Base-by-base conservation (phyloP, 1,139 yeast genomes). In the Blastobotrys elegans region DNA sequence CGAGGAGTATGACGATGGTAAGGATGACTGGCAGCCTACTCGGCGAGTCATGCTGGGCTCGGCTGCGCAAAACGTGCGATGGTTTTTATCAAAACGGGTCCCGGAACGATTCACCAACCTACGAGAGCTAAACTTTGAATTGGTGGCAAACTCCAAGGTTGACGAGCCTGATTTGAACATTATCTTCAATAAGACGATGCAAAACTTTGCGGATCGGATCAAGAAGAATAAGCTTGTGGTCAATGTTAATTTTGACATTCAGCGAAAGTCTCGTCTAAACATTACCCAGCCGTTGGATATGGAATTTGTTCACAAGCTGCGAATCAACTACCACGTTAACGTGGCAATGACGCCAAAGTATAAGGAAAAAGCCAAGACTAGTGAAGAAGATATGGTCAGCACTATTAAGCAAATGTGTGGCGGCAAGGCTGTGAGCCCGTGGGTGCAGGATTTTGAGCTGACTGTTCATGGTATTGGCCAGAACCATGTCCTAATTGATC, bases 321-420 rank as follows among this genome's bases (percentile, higher is more conserved):
- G 46, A 6, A 43, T 43, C 6, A 6, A n/a, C 16, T 43, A 43
- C 31, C 14, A 30, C 8, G 42, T 30, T 13, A 13, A 17, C 16
- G 20, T 7, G 11, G 13, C 39, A 13, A 26, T 24, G 34, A 7
- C 18, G 4, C 27, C 21, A 22, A 22, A 27, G 35, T 14, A 17
- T n/a, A 17, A 20, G 13, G 27, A 14, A 3, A 11, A 13, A 3
- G 13, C 26, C 17, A 20, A n/a, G 2, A 36, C 41, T 14, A 30
- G 27, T 11, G 11, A n/a, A 11, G 31, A 36, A 4, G 13, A 43
- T 10, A 27, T 43, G 11, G 42, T 14, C 6, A 16, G 20, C 11
- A 29, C 46, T 3, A 36, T 43, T 13, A 10, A 14, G 17, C 41
- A 36, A 26, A 43, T 43, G 42, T 36, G 41, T 36, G 46, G 46